A percentile compares a stretch with the other conserved stretches of the same genome.
Evolutionary conservation across 345 rosid genomes (phyloP).

Genomic region (Mercurialis annua): DNA sequence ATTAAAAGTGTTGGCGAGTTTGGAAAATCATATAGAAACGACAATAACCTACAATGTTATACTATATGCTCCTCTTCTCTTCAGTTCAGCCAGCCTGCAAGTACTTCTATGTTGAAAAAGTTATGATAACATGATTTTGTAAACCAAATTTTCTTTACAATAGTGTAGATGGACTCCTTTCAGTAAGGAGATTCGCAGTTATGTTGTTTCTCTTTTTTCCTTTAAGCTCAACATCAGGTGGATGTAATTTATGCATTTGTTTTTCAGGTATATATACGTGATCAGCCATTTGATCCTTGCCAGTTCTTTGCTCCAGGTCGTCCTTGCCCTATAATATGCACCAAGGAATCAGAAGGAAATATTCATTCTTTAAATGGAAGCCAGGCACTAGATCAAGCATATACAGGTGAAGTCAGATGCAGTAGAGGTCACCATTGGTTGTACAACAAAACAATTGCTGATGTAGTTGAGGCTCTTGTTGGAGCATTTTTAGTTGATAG

Average conservation of each 20-base stretch:
- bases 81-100: no score
- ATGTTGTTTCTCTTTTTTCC: no score
- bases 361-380: conserved; percentile 39
- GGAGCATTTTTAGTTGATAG: conserved; percentile 89
- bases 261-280: conserved; percentile 79
- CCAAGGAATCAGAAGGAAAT: conserved; percentile 35
- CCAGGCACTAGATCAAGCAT: conserved; percentile 25
- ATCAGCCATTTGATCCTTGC: conserved; percentile 70
- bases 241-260: conserved; percentile 6
- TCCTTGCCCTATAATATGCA: conserved; percentile 64
- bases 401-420: conserved; percentile 56
- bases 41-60: neutral
- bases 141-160: no score
- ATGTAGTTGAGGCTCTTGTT: conserved; percentile 85
- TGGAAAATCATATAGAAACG: neutral
- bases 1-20: neutral
- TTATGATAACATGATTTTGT: no score
- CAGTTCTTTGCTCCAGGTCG: conserved; percentile 80
- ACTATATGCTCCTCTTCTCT: neutral
- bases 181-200: no score
- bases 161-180: no score
- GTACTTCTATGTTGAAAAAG: no score
- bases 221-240: neutral
- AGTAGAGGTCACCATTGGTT: conserved; percentile 82
- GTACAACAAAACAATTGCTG: conserved; percentile 81